phyloP scores from a whole-genome alignment of 2,329 filamentous ascomycete genomes.

The Sclerotinia trifoliorum region DNA sequence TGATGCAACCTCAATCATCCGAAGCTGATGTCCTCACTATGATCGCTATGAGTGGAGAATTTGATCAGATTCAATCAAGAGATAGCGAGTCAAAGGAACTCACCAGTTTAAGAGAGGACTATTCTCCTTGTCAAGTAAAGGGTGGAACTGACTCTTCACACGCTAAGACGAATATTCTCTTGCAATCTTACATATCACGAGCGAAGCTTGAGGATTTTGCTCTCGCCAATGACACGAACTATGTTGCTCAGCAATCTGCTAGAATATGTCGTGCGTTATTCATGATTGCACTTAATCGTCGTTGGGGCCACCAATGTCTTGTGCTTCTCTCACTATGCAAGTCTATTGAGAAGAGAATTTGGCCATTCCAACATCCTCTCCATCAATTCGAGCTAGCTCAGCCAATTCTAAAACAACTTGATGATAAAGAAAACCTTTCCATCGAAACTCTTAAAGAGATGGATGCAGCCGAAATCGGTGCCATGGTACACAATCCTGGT shows the following conservation, averaged over 20 bases:
- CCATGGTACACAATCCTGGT: constrained; percentile 83
- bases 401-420: constrained; percentile 78
- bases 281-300: constrained; percentile 92
- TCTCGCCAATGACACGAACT: constrained; percentile 84
- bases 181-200: constrained; percentile 91
- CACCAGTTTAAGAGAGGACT: constrained; percentile 60
- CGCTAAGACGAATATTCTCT: constrained; percentile 90
- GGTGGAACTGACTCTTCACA: constrained; percentile 69
- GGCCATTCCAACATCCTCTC: constrained; percentile 92
- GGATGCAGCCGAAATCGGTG: constrained; percentile 86
- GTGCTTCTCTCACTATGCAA: constrained; percentile 91
- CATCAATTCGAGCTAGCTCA: constrained; percentile 91
- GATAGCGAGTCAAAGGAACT: constrained; percentile 90
- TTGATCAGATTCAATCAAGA: constrained; percentile 91
- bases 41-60: constrained; percentile 97
- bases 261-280: constrained; percentile 93
- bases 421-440: constrained; percentile 73
- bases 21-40: constrained; percentile 94
- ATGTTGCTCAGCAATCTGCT: constrained; percentile 92
- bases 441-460: constrained; percentile 89
- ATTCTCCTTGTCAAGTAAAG: constrained; percentile 73
- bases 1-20: constrained; percentile 83
- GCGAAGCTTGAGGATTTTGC: constrained; percentile 91
- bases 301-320: constrained; percentile 94
- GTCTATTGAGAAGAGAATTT: constrained; percentile 93